phyloP scores from a whole-genome alignment of 2,329 filamentous ascomycete species.

The Trematosphaeria pertusa region DNA sequence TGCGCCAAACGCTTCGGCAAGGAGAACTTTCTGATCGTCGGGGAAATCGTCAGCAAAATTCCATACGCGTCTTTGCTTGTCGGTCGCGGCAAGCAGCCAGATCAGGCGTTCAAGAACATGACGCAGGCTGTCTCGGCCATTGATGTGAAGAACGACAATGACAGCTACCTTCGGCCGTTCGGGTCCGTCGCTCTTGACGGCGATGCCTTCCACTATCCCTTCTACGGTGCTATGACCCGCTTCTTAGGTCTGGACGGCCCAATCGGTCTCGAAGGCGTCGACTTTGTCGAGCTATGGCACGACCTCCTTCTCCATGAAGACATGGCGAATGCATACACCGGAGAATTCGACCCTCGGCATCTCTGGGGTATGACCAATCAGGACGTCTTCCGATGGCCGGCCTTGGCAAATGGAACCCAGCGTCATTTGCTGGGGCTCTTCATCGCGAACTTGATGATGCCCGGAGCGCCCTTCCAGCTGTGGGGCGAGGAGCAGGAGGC shows the following conservation, averaged over 20 bases:
- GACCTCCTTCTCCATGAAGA: slow-evolving; percentile 66
- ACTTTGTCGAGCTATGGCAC: slow-evolving; percentile 64
- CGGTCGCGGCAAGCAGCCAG: slow-evolving; percentile 66
- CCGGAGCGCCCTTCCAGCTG: slow-evolving; percentile 65
- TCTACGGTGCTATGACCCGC: slow-evolving; percentile 68
- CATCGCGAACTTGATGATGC: slow-evolving; percentile 65
- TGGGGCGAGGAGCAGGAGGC: slow-evolving; percentile 73
- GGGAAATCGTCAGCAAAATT: slow-evolving; percentile 69
- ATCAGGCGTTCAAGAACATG: slow-evolving; percentile 58
- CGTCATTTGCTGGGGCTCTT: slow-evolving; percentile 65
- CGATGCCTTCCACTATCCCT: slow-evolving; percentile 68
- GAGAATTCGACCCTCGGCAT: slow-evolving; percentile 68
- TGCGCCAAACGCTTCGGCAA: slow-evolving; percentile 66
- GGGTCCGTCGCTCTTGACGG: slow-evolving; percentile 64
- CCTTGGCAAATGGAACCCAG: slow-evolving; percentile 63
- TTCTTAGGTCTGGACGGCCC: slow-evolving; percentile 66
- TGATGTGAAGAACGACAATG: slow-evolving; percentile 47
- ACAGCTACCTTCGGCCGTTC: slow-evolving; percentile 60
- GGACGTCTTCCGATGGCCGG: slow-evolving; percentile 70
- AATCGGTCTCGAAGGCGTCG: slow-evolving; percentile 28
- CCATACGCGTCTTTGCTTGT: slow-evolving; percentile 66
- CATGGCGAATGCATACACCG: slow-evolving; percentile 66
- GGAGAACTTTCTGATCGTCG: slow-evolving; percentile 68
- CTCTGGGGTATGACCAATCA: slow-evolving; percentile 71
- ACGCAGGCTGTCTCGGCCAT: slow-evolving; percentile 60